Conservation (phyloP, 108 stramenopile species). For the Craspedostauros australis region DNA sequence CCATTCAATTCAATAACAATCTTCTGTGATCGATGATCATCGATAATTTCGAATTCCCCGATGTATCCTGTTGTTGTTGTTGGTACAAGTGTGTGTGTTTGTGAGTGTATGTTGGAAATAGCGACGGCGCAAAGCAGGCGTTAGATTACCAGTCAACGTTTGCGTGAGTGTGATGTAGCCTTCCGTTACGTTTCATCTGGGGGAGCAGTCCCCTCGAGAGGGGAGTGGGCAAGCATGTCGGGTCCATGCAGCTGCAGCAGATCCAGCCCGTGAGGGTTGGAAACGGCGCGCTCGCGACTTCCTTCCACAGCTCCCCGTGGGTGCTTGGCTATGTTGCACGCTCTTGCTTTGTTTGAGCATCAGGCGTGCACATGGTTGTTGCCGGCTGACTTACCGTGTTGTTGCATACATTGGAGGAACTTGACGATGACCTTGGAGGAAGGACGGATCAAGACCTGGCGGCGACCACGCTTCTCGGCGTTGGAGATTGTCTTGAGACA, state of each 20-base stretch:
- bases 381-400: constrained; percentile 85
- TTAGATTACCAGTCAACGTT: constrained; percentile 14
- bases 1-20: constrained; percentile 97
- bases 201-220: too few relatives aligned
- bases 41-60: constrained; percentile 99
- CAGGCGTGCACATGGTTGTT: not conserved
- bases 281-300: constrained; percentile 36
- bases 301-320: constrained; percentile 8
- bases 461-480: constrained; percentile 99
- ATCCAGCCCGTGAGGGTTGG: constrained; percentile 8
- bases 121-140: constrained; percentile 49
- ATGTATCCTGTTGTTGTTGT: constrained; percentile 86
- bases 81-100: constrained; percentile 10
- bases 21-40: constrained; percentile 99
- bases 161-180: constrained; percentile 59
- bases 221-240: constrained; percentile 18
- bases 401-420: constrained; percentile 99
- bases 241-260: constrained; percentile 39
- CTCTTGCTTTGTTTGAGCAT: not conserved
- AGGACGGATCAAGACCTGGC: constrained; percentile 98
- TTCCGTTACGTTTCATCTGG: constrained; percentile 22
- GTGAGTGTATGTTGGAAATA: constrained; percentile 23
- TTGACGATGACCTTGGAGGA: constrained; percentile 99
- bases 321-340: not conserved
- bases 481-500: constrained; percentile 99